Conservation (phyloP, 768 basidiomycete genomes). For the Pleurotus tuber-regium region DNA sequence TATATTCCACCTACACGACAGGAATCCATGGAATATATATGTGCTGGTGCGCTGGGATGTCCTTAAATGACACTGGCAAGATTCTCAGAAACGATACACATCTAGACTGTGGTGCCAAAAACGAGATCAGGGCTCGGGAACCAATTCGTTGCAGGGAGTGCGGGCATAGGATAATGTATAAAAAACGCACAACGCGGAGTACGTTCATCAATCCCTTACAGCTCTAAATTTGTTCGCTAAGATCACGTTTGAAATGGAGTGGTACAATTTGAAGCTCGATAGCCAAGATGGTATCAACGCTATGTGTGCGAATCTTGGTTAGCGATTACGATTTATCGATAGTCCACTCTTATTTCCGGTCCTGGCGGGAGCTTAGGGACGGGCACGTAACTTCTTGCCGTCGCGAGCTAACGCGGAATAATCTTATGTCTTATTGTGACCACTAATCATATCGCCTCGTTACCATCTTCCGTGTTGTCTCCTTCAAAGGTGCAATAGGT, state of each 20-base stretch:
- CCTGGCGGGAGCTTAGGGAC: no score
- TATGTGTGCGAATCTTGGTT: no score
- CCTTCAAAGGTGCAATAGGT: conserved; percentile 52
- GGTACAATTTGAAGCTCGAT: conserved; percentile 83
- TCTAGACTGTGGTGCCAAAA: conserved; percentile 88
- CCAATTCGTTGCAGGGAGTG: conserved; percentile 96
- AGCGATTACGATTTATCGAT: no score
- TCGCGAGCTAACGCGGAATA: no score
- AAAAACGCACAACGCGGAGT: conserved; percentile 95
- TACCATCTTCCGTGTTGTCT: conserved; percentile 25
- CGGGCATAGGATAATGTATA: conserved; percentile 98
- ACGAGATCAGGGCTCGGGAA: conserved; percentile 87
- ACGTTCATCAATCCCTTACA: conserved; percentile 27
- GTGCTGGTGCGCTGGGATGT: conserved; percentile 62
- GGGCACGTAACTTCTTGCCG: no score
- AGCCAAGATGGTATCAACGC: no score
- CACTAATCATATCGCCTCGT: no score
- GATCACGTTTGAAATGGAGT: conserved; percentile 36
- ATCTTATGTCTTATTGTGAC: no score
- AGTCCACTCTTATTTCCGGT: no score
- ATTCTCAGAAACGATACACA: conserved; percentile 12
- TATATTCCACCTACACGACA: conserved; percentile 40
- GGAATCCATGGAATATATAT: conserved; percentile 79
- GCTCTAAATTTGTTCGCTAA: not conserved
- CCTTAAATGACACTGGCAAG: conserved; percentile 7